phyloP scores from a whole-genome alignment of 768 basidiomycete genomes.

The Lepiota subincarnata region DNA sequence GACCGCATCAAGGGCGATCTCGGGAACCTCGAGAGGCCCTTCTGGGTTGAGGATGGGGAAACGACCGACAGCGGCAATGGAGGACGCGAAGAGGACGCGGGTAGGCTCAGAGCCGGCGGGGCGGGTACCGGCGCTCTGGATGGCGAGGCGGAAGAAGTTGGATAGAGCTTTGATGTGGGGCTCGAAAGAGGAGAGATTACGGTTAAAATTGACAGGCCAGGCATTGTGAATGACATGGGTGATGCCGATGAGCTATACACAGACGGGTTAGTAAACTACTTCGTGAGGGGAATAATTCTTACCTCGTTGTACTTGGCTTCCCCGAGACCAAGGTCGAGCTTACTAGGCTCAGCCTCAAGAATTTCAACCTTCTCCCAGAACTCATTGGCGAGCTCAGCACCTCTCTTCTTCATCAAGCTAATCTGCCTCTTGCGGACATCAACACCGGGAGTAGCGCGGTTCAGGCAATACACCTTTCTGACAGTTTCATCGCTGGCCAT shows the following conservation, averaged over 20 bases:
- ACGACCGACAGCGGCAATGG: slow-evolving; percentile 31
- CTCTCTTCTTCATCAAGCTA: slow-evolving; percentile 27
- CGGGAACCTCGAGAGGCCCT: slow-evolving; percentile 27
- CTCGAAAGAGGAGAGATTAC: slow-evolving; percentile 38
- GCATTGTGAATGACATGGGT: slow-evolving; percentile 34
- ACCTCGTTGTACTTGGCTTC: slow-evolving; percentile 23
- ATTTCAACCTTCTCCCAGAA: slow-evolving; percentile 28
- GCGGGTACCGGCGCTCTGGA: slow-evolving; percentile 30
- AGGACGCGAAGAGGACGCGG: slow-evolving; percentile 30
- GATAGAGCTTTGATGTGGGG: slow-evolving; percentile 28
- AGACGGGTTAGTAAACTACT: not conserved
- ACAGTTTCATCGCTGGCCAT: slow-evolving; percentile 23
- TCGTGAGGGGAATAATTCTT: slow-evolving; percentile 1
- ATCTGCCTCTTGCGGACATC: slow-evolving; percentile 23
- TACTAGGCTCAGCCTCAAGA: slow-evolving; percentile 23
- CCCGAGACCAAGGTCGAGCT: slow-evolving; percentile 22
- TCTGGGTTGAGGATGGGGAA: slow-evolving; percentile 24
- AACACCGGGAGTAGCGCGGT: slow-evolving; percentile 20
- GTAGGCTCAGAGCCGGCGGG: slow-evolving; percentile 27
- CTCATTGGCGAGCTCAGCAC: slow-evolving; percentile 18
- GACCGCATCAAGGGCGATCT: slow-evolving; percentile 26
- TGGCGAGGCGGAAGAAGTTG: slow-evolving; percentile 20
- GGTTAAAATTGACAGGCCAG: slow-evolving; percentile 43
- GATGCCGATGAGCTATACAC: slow-evolving; percentile 17
- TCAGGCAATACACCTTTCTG: slow-evolving; percentile 28